These are phyloP conservation scores for Exserohilum rostratum DNA, from an alignment of 2,329 filamentous ascomycete genomes.

Conservation along the genomic window DNA sequence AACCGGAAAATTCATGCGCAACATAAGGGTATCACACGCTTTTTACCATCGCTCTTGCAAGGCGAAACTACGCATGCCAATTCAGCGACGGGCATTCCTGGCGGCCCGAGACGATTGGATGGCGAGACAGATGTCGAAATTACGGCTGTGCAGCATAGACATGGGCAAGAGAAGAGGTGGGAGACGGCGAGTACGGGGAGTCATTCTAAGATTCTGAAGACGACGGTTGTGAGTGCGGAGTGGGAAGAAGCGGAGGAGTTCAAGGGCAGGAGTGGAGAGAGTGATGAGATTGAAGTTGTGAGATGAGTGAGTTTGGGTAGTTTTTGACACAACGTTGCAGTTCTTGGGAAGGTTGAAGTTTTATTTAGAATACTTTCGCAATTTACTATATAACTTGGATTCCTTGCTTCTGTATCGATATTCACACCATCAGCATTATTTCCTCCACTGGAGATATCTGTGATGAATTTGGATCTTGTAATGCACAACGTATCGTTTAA, in stretches of 20 bases:
- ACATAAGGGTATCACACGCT: slow-evolving; percentile 29
- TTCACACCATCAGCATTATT: too few species aligned
- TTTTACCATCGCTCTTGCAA: slow-evolving; percentile 39
- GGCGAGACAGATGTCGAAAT: slow-evolving; percentile 43
- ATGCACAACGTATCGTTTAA: too few species aligned
- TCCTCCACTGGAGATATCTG: too few species aligned
- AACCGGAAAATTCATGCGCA: slow-evolving; percentile 27
- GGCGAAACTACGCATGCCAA: slow-evolving; percentile 37
- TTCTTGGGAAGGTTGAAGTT: too few species aligned
- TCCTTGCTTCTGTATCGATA: too few species aligned
- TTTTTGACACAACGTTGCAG: too few species aligned
- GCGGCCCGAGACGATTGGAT: slow-evolving; percentile 38
- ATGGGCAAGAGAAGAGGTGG: slow-evolving; percentile 32
- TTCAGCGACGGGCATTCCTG: slow-evolving; percentile 44
- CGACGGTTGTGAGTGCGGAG: slow-evolving; percentile 43
- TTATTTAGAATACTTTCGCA: too few species aligned
- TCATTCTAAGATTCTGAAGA: slow-evolving; percentile 45
- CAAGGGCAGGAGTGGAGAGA: slow-evolving; percentile 20
- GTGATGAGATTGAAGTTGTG: slow-evolving; percentile 33
- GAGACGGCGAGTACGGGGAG: slow-evolving; percentile 43
- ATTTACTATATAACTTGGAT: too few species aligned
- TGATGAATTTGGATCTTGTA: too few species aligned
- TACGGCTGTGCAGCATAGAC: slow-evolving; percentile 24
- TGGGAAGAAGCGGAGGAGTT: slow-evolving; percentile 41
- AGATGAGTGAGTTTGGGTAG: slow-evolving; percentile 1